Evolutionary conservation across 2,329 filamentous ascomycete genomes (phyloP).

Genomic region (Xylariaceae sp.): DNA sequence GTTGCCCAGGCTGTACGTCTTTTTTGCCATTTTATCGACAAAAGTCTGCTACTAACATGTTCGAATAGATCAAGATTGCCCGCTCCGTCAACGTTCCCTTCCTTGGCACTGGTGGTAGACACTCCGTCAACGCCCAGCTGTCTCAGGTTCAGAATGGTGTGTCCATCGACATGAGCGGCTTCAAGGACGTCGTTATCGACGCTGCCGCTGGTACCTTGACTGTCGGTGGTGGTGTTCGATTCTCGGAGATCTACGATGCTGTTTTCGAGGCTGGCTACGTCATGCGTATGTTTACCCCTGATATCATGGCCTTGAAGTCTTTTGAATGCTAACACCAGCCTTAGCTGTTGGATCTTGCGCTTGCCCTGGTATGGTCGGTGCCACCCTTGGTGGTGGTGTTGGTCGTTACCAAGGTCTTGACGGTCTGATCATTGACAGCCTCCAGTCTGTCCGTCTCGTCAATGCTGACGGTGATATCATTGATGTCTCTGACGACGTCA

Average conservation of each 20-base stretch:
- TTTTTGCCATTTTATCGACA: background rate
- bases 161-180: conserved; percentile 22
- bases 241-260: conserved; percentile 45
- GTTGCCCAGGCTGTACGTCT: background rate
- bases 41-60: background rate
- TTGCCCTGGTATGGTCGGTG: conserved; percentile 21
- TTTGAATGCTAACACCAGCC: background rate
- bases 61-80: conserved; percentile 15
- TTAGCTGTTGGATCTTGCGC: conserved; percentile 16
- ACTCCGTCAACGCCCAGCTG: conserved; percentile 15
- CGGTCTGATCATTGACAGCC: conserved; percentile 26
- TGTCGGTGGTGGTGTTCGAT: conserved; percentile 52
- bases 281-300: conserved; percentile 19
- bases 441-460: conserved; percentile 28
- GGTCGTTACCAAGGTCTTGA: conserved; percentile 20
- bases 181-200: conserved; percentile 28
- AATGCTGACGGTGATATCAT: conserved; percentile 24
- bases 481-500: conserved; percentile 9
- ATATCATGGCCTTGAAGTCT: background rate
- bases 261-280: conserved; percentile 17
- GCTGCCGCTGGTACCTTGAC: conserved; percentile 29
- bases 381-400: conserved; percentile 23
- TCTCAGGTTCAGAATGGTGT: conserved; percentile 13
- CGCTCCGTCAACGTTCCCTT: conserved; percentile 13
- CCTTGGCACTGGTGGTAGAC: conserved; percentile 20